These are phyloP conservation scores for Colletotrichum musicola DNA, from an alignment of 2,329 filamentous ascomycete genomes.

Conservation along the genomic window DNA sequence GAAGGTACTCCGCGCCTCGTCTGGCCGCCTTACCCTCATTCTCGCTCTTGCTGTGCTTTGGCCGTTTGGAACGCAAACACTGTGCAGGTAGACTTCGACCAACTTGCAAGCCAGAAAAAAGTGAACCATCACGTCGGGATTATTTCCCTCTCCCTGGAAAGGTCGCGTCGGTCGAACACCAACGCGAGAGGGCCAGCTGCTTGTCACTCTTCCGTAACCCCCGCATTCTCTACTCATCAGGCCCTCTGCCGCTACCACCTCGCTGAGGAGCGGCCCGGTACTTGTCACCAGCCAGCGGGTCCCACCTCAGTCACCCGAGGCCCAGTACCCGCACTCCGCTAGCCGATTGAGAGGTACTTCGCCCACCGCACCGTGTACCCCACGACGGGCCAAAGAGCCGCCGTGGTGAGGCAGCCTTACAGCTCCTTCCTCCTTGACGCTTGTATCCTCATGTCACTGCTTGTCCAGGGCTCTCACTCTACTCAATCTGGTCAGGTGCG, in stretches of 20 bases:
- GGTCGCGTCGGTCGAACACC: too few species aligned
- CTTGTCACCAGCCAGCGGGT: slow-evolving; percentile 17
- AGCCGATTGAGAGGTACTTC: slow-evolving; percentile 8
- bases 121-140: too few species aligned
- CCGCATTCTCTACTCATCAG: slow-evolving; percentile 21
- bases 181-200: slow-evolving; percentile 3
- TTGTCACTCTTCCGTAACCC: slow-evolving; percentile 7
- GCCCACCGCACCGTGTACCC: background rate
- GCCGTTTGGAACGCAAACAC: background rate
- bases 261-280: slow-evolving; percentile 16
- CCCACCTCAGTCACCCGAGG: background rate
- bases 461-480: background rate
- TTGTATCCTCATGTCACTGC: slow-evolving; percentile 23
- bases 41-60: background rate
- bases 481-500: slow-evolving; percentile 30
- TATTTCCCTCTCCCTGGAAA: too few species aligned
- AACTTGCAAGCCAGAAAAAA: too few species aligned
- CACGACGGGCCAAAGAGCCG: slow-evolving; percentile 3
- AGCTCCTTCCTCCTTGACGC: slow-evolving; percentile 1
- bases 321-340: slow-evolving; percentile 6
- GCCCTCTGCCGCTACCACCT: slow-evolving; percentile 19
- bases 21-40: background rate
- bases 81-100: too few species aligned
- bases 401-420: background rate
- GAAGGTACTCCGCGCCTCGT: background rate